phyloP scores from a whole-genome alignment of 371 early-diverging fungal genomes.

The Mortierella sp. region DNA sequence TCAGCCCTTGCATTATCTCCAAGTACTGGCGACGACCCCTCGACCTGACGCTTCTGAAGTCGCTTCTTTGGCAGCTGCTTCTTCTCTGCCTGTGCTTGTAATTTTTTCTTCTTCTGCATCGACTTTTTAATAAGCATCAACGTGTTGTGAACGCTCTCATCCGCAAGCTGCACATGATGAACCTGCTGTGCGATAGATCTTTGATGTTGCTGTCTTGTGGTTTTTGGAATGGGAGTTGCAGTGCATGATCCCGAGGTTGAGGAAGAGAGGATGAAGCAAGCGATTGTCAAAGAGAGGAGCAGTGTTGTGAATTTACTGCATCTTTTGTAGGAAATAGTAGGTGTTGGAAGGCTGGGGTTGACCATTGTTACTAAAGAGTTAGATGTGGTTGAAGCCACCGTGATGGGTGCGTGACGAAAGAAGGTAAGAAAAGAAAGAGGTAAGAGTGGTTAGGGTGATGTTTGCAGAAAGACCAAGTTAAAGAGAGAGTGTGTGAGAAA shows the following conservation, averaged over 20 bases:
- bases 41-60: background rate
- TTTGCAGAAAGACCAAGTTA: background rate
- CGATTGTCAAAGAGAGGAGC: conserved; percentile 26
- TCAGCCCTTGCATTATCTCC: too few species aligned
- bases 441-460: background rate
- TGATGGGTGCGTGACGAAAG: background rate
- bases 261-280: conserved; percentile 21
- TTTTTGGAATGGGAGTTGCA: conserved; percentile 10
- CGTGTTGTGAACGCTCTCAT: conserved; percentile 31
- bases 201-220: conserved; percentile 6
- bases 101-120: conserved; percentile 18
- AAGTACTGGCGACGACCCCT: background rate
- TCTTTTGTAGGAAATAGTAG: background rate
- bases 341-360: background rate
- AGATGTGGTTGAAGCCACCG: background rate
- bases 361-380: background rate
- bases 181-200: conserved; percentile 26
- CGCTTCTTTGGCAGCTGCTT: conserved; percentile 2
- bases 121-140: conserved; percentile 25
- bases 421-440: background rate
- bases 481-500: too few species aligned
- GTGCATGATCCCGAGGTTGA: background rate
- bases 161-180: conserved; percentile 36
- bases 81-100: conserved; percentile 5
- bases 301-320: background rate